Conservation (phyloP, 768 basidiomycete species). For the Paxillus rubicundulus region DNA sequence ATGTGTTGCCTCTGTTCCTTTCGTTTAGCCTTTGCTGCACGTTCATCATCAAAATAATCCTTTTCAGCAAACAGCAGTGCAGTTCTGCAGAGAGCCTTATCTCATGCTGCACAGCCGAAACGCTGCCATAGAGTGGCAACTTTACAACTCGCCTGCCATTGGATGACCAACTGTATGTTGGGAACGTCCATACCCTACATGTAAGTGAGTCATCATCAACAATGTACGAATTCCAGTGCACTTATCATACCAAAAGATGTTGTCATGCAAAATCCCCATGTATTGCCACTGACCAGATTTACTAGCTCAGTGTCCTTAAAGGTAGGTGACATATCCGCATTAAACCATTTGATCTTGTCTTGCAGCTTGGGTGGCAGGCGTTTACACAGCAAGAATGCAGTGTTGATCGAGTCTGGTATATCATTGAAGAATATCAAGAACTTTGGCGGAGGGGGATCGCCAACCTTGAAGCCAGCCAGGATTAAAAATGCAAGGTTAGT, state of each 20-base stretch:
- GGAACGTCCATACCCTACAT: conserved; percentile 37
- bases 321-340: conserved; percentile 16
- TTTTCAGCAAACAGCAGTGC: conserved; percentile 29
- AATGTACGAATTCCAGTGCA: background rate
- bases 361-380: conserved; percentile 8
- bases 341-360: conserved; percentile 23
- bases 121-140: conserved; percentile 33
- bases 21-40: background rate
- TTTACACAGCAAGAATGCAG: conserved; percentile 7
- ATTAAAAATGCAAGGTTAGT: conserved; percentile 18
- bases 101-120: conserved; percentile 29
- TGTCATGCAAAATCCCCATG: conserved; percentile 28
- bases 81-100: conserved; percentile 11
- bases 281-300: conserved; percentile 12
- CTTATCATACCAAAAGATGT: conserved; percentile 38
- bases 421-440: conserved; percentile 30
- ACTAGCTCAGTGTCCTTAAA: conserved; percentile 15
- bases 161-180: conserved; percentile 35
- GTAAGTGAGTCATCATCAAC: too few relatives aligned
- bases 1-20: background rate
- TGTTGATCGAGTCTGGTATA: conserved; percentile 18
- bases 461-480: conserved; percentile 4
- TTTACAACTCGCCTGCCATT: conserved; percentile 27
- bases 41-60: conserved; percentile 26
- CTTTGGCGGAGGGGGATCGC: conserved; percentile 8